Evolutionary conservation across 176 grass and related monocot species (phyloP), one percentile per base, ranked within the genome.

Genomic region (Olyra latifolia): DNA sequence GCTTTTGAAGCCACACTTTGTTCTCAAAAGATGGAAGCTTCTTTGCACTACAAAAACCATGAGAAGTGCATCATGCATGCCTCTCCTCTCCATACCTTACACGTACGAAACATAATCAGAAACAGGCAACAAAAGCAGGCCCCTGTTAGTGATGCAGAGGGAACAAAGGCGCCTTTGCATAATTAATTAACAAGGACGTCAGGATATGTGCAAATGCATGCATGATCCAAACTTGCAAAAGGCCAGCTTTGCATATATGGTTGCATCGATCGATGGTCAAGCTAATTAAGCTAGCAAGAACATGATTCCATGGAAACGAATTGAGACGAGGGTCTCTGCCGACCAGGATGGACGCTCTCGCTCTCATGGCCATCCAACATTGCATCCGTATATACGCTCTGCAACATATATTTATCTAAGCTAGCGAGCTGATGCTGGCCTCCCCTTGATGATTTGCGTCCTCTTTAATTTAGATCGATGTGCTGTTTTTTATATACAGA

Each of bases 301-400:
- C 80, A 74, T 74, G 69, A 82, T 82, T 82, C 80, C 44, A 64
- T 4, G 48, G 62, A 14, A 42, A 10, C 62, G 50, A 27, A 27
- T 81, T 46, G 78, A 30, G 32, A 45, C 65, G 6, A 57, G 69
- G 64, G 54, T 67, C 8, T 60, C 12, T 40, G 20, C 41, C 13
- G 27, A 62, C 55, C 17, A 47, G 45, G 47, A 72, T 27, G 28
- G n/a, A n/a, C n/a, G 32, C 32, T 35, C 69, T 81, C 9, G 27
- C 11, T 60, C 20, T 28, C 20, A 52, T 49, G 68, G 43, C 80
- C 68, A 72, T 40, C 55, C 55, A 72, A 61, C 53, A 28, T 38
- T 9, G 19, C 32, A 47, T 58, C 42, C 62, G 14, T 29, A 17
- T 61, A 48, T 50, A 63, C 28, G 11, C 16, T 49, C 32, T 46